Percentiles rank a stretch among this genome's conserved stretches.
Evolutionary conservation across 2,329 filamentous ascomycete genomes (phyloP).

Genomic region (Penicillium sp.): DNA sequence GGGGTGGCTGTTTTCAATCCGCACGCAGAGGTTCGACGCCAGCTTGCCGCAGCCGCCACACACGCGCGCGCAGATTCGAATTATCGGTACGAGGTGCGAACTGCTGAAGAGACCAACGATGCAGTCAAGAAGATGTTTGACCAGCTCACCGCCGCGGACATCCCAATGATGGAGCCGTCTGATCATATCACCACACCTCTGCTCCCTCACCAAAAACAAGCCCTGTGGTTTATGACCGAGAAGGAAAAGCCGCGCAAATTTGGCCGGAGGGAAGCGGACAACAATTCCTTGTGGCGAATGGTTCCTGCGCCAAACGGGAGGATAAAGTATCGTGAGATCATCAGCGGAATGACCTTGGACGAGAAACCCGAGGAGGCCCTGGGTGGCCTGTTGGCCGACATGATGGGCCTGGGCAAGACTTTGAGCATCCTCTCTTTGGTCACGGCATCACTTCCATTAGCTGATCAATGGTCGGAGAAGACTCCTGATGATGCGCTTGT

Average conservation of each 20-base stretch:
- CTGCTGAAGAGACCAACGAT: constrained; percentile 78
- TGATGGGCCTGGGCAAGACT: constrained; percentile 88
- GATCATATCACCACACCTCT: constrained; percentile 62
- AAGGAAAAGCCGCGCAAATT: constrained; percentile 67
- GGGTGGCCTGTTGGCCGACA: constrained; percentile 74
- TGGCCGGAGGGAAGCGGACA: constrained; percentile 56
- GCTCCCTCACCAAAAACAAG: constrained; percentile 85
- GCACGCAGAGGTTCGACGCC: constrained; percentile 54
- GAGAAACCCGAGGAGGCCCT: constrained; percentile 62
- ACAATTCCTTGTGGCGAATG: constrained; percentile 74
- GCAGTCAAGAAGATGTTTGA: constrained; percentile 88
- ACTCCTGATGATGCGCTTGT: constrained; percentile 46
- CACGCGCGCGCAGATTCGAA: constrained; percentile 20
- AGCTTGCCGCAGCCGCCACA: constrained; percentile 35
- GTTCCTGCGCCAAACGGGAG: constrained; percentile 55
- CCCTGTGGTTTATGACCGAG: constrained; percentile 76
- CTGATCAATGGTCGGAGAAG: constrained; percentile 58
- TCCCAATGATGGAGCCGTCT: constrained; percentile 69
- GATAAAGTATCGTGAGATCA: constrained; percentile 72
- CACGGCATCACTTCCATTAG: constrained; percentile 60
- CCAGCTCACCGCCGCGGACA: constrained; percentile 68
- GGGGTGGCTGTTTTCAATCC: constrained; percentile 74
- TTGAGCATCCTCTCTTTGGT: constrained; percentile 80
- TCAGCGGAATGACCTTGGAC: constrained; percentile 66
- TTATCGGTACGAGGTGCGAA: constrained; percentile 52